These are phyloP conservation scores for Plasmodium coatneyi DNA, from an alignment of 169 alveolate genomes.

Conservation along the genomic window DNA sequence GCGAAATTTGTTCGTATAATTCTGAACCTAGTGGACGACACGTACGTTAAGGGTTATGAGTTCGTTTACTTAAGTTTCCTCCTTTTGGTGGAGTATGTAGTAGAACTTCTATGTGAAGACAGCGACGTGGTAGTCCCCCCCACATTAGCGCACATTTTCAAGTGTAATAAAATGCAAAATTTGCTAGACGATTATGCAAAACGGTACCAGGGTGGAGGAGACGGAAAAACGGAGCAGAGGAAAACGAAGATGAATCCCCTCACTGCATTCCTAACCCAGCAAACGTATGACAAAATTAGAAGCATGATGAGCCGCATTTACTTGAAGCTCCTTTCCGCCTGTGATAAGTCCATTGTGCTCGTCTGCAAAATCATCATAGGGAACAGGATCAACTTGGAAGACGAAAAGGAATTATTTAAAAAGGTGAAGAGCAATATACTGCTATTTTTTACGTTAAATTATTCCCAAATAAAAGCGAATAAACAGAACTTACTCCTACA, in stretches of 20 bases:
- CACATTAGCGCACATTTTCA: constrained; percentile 7
- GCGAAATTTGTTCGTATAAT: background rate
- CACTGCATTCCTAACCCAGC: background rate
- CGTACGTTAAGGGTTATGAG: constrained; percentile 44
- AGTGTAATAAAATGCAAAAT: background rate
- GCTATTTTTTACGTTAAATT: constrained; percentile 28
- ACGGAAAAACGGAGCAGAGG: background rate
- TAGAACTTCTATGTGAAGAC: background rate
- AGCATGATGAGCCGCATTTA: constrained; percentile 12
- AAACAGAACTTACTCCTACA: constrained; percentile 14
- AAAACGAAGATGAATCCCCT: background rate
- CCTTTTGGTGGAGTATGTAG: constrained; percentile 16
- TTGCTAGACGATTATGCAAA: constrained; percentile 5
- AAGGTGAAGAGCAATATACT: constrained; percentile 3
- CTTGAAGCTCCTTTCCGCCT: constrained; percentile 11
- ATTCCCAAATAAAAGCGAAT: constrained; percentile 20
- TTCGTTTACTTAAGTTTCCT: constrained; percentile 36
- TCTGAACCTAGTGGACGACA: background rate
- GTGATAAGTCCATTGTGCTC: constrained; percentile 32
- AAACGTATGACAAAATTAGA: background rate
- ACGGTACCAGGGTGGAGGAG: background rate
- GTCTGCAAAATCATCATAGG: constrained; percentile 57
- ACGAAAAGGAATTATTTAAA: constrained; percentile 33
- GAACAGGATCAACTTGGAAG: constrained; percentile 25
- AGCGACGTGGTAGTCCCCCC: background rate